Base-by-base conservation (phyloP, 192 early-diverging fungal genomes). In the Coemansia sp. region DNA sequence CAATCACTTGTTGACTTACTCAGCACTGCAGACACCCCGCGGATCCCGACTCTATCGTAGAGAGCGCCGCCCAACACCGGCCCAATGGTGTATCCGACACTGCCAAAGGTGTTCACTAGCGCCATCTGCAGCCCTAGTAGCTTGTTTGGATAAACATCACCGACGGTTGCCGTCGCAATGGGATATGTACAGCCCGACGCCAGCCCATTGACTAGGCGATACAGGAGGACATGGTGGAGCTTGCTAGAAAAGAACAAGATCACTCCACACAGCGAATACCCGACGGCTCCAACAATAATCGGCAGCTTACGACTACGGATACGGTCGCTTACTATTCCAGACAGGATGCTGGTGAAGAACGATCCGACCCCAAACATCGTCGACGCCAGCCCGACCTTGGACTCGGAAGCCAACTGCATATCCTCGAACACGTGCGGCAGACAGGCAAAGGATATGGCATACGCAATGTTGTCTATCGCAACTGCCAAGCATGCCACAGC, bases 341-440 rank as follows among this genome's bases (percentile, higher is more conserved):
- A 75, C 15, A 69, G 14, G 16, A 63, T 56, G 49, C 78, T 81
- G 8, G 78, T 81, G 18, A 81, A 1, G 24, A 81, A 55, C 2
- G 72, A 52, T 16, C 78, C 78, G 4, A 76, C 24, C 0, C 73
- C 78, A 76, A 76, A 76, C 78, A 81, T 76, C 6, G 73, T 68
- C 18, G 73, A 51, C 0, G 64, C 67, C 44, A 81, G 23, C 2
- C 78, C 78, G 10, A 81, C 36, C 34, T 67, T 60, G 3, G 78
- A 69, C 33, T 81, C 70, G 1, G 73, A 76, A 10, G 78, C 78
- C 33, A 81, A 11, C 7, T 67, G 33, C 73, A 76, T 76, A 46
- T 81, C 79, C 41, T 82, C 79, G 60, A 76, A 82, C 34, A 82
- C 5, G 23, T 82, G 79, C 8, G 79, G 79, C 45, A 82, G 35